Base-by-base conservation (phyloP, 192 early-diverging fungal species). In the Coemansia interrupta region DNA sequence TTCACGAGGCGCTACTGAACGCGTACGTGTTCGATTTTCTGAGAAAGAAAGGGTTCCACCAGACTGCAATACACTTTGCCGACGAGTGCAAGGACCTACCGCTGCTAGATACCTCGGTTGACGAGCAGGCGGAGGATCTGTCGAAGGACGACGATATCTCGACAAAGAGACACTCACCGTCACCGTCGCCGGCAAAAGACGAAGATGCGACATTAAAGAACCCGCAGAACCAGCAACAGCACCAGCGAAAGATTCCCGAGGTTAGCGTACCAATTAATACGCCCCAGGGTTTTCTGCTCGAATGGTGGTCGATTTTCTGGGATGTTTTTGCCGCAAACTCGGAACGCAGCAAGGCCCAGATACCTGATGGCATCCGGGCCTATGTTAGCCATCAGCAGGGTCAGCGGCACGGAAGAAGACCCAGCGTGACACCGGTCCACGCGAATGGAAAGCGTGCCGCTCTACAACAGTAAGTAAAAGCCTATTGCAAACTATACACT, bases 1-100 rank as follows among this genome's bases (percentile, higher is more conserved):
- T 60, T 30, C 68, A 72, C 63, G 62, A 66, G 15, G 10, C 60
- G 36, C 30, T 70, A 12, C 45, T 78, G 39, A 72, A 72, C 63
- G 70, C 70, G 17, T 78, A 78, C 43, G 46, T 78, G 26, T 72
- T 69, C 29, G 76, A 78, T 46, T 78, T 52, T 53, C 48, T 78
- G 32, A 68, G 63, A 47, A 68, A 68, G 52, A 56, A 42, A 30
- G 70, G 76, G 26, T 72, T 59, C 26, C 41, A 59, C 23, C 54
- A 58, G 20, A 64, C 75, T 0, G 69, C 69, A 2, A 54, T 64
- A 1, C n/a, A 41, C 14, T 72, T 78, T 58, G 63, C 56, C 46
- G 65, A 68, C 19, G 75, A 78, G 56, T 72, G 75, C 70, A 59
- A 63, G 19, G 40, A 47, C 39, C 38, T 73, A 42, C 64, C 64